Conservation (phyloP, 192 early-diverging fungal genomes). For the Coemansia sp. region DNA sequence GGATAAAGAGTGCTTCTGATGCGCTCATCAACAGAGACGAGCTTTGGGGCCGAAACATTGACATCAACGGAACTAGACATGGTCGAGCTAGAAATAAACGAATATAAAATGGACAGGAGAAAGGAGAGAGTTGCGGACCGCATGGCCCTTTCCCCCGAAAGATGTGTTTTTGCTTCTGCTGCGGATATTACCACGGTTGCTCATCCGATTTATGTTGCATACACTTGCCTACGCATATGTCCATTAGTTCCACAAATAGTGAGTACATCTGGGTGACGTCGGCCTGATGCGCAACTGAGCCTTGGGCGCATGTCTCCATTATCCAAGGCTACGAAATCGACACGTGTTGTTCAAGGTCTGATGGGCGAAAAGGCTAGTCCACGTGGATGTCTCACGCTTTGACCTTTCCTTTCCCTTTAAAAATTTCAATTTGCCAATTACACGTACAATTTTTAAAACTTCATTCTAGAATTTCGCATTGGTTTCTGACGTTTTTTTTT, state of each 20-base stretch:
- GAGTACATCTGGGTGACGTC: not conserved
- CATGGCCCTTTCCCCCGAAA: not conserved
- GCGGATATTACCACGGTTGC: not conserved
- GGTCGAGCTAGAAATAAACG: not conserved
- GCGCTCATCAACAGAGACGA: constrained; percentile 6
- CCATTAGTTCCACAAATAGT: not conserved
- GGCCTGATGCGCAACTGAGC: not conserved
- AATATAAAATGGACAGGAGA: not conserved
- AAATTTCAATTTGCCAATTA: not conserved
- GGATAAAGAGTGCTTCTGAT: not conserved
- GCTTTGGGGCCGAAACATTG: not conserved
- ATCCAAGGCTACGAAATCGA: not conserved
- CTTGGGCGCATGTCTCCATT: not conserved
- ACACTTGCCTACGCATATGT: not conserved
- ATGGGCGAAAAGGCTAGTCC: too few species aligned
- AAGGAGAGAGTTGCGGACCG: not conserved
- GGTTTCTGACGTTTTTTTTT: not conserved
- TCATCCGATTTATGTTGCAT: not conserved
- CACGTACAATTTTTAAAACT: not conserved
- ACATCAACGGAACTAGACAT: not conserved
- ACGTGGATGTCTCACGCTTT: not conserved
- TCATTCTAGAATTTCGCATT: not conserved
- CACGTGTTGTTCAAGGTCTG: not conserved
- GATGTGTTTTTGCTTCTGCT: not conserved
- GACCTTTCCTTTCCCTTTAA: not conserved